Evolutionary conservation across 805 yeast genomes (phyloP).

Genomic region (Starmerella gropengiesseri): DNA sequence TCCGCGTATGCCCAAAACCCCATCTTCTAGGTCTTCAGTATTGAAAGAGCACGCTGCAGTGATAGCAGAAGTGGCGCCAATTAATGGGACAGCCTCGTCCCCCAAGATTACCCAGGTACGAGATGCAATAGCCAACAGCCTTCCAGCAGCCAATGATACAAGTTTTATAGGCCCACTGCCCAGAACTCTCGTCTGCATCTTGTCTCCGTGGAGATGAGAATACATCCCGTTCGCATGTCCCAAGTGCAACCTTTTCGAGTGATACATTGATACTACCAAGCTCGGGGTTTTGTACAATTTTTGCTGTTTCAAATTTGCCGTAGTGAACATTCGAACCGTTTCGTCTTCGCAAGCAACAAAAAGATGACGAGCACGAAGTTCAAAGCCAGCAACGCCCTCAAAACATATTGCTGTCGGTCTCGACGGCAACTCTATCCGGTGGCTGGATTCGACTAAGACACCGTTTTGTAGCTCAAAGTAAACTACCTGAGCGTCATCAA

Average conservation of each 20-base stretch:
- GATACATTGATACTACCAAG: not conserved
- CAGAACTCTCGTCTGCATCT: constrained; percentile 51
- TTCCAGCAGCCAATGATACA: constrained; percentile 29
- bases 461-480: constrained; percentile 74
- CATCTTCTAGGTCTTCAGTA: constrained; percentile 50
- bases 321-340: constrained; percentile 43
- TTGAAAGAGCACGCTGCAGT: constrained; percentile 42
- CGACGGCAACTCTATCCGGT: constrained; percentile 39
- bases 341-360: constrained; percentile 63
- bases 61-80: constrained; percentile 29
- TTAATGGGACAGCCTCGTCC: constrained; percentile 20
- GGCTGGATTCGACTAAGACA: constrained; percentile 59
- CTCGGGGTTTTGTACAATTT: constrained; percentile 1
- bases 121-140: constrained; percentile 42
- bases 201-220: constrained; percentile 1
- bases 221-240: constrained; percentile 16
- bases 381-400: constrained; percentile 34
- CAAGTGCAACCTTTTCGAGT: not conserved
- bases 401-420: constrained; percentile 36
- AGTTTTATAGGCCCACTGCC: constrained; percentile 59
- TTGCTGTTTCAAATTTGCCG: constrained; percentile 4
- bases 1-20: constrained; percentile 52
- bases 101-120: constrained; percentile 38
- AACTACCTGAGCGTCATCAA: constrained; percentile 63
- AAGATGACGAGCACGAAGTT: constrained; percentile 44